These are phyloP conservation scores for Tolypocladium ovalisporum DNA, from an alignment of 2,329 filamentous ascomycete genomes.

Conservation along the genomic window DNA sequence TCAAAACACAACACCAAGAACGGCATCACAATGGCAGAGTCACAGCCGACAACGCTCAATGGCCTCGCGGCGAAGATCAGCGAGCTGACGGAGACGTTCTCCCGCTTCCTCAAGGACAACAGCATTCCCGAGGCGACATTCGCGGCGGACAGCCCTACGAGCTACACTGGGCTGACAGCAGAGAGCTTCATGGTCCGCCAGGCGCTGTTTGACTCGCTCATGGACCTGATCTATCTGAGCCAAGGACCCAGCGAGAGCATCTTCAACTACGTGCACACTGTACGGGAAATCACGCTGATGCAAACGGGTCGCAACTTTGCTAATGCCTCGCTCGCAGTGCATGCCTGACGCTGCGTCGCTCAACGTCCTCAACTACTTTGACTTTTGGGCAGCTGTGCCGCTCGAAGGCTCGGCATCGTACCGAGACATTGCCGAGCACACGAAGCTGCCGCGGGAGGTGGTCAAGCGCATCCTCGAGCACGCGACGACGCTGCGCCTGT, in stretches of 20 bases:
- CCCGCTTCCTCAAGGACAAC: slow-evolving; percentile 27
- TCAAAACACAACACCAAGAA: background rate
- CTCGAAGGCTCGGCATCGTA: slow-evolving; percentile 32
- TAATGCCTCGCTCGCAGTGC: slow-evolving; percentile 13
- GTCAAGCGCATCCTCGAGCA: slow-evolving; percentile 26
- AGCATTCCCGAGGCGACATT: slow-evolving; percentile 30
- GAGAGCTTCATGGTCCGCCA: slow-evolving; percentile 33
- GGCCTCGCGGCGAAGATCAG: slow-evolving; percentile 32
- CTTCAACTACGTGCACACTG: slow-evolving; percentile 31
- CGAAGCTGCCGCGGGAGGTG: slow-evolving; percentile 25
- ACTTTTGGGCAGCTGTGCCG: slow-evolving; percentile 41
- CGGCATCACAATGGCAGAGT: background rate
- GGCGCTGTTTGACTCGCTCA: slow-evolving; percentile 30
- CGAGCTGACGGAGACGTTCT: slow-evolving; percentile 30
- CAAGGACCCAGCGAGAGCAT: slow-evolving; percentile 39
- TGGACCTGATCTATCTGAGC: slow-evolving; percentile 33
- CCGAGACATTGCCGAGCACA: slow-evolving; percentile 24
- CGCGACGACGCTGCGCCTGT: slow-evolving; percentile 26
- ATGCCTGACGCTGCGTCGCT: slow-evolving; percentile 32
- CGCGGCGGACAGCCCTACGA: slow-evolving; percentile 29
- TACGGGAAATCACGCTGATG: slow-evolving; percentile 8
- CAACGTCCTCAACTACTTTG: slow-evolving; percentile 38
- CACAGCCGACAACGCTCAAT: slow-evolving; percentile 20
- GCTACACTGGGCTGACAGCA: slow-evolving; percentile 27
- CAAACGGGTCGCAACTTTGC: background rate